Evolutionary conservation across 202 grass and related monocot species (phyloP), one percentile per base, ranked within the genome.

Genomic region (Schoenoplectus tabernaemontani): DNA sequence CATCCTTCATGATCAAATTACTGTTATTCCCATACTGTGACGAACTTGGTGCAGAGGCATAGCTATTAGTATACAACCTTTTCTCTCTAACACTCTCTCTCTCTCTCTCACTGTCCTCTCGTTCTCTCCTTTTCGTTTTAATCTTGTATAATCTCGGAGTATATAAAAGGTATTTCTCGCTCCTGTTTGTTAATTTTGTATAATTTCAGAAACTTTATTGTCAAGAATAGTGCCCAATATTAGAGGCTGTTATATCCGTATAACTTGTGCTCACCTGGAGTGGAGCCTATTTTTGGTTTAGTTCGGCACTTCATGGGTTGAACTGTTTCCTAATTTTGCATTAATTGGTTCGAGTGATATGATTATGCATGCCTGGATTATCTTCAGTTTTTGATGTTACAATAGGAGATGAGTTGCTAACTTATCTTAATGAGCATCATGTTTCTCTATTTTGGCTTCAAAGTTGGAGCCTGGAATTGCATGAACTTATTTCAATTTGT

Each of bases 1-100:
- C n/a, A n/a, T n/a, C n/a, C n/a, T 68, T 68, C 64, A 42, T 68
- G 38, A 69, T 69, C 65, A 69, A 69, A 69, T n/a, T 43, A 69
- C 44, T 15, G 22, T 5, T 70, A 23, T 70, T 66, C 63, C 41
- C 63, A 9, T 65, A 33, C 62, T 38, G 7, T 37, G 64, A 42
- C 42, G 36, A 42, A 67, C 36, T 67, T 39, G 62, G 62, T 19
- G 62, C 62, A 65, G 12, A 51, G 43, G 34, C 20, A 44, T 17
- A 57, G 72, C 72, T 33, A 46, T 78, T 70, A 16, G 34, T 73
- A 22, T 72, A 36, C 50, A 67, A 82, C 72, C 17, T 72, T 37
- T 20, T 39, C 15, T 42, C 2, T 82, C 44, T 50, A 10, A 58
- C 17, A 42, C n/a, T 36, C 24, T 57, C 8, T 57, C 6, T 70